Conservation (phyloP, 257 asterid genomes). For the Fraxinus anomala region DNA sequence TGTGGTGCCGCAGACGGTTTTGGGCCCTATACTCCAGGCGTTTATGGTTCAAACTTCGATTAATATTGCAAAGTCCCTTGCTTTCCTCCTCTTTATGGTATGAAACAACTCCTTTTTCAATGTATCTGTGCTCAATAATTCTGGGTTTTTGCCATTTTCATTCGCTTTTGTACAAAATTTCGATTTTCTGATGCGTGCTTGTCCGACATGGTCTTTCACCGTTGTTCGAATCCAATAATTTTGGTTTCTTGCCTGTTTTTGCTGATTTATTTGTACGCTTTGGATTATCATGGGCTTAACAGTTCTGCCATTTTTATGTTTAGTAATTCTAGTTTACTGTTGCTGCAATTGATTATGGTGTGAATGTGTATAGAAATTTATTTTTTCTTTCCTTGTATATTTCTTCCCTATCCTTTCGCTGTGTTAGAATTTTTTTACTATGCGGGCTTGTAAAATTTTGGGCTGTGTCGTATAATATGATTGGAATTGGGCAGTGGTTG, state of each 20-base stretch:
- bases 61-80: conserved; percentile 26
- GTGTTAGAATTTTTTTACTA: neutral
- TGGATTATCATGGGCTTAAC: neutral
- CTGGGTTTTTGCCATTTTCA: neutral
- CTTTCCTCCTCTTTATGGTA: conserved; percentile 35
- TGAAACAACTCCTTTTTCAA: neutral
- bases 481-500: neutral
- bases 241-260: neutral
- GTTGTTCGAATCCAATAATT: neutral
- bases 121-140: neutral
- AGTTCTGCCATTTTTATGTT: neutral
- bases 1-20: conserved; percentile 25
- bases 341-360: too few relatives aligned
- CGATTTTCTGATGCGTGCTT: neutral
- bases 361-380: too few relatives aligned
- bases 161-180: neutral
- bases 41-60: conserved; percentile 29
- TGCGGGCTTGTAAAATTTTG: neutral
- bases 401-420: neutral
- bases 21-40: conserved; percentile 31
- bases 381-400: too few relatives aligned
- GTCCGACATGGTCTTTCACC: neutral
- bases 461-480: neutral
- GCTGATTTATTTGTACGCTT: neutral
- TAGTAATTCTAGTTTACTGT: too few relatives aligned